phyloP scores from a whole-genome alignment of 352 stramenopile genomes.

The Phytophthora capsici region DNA sequence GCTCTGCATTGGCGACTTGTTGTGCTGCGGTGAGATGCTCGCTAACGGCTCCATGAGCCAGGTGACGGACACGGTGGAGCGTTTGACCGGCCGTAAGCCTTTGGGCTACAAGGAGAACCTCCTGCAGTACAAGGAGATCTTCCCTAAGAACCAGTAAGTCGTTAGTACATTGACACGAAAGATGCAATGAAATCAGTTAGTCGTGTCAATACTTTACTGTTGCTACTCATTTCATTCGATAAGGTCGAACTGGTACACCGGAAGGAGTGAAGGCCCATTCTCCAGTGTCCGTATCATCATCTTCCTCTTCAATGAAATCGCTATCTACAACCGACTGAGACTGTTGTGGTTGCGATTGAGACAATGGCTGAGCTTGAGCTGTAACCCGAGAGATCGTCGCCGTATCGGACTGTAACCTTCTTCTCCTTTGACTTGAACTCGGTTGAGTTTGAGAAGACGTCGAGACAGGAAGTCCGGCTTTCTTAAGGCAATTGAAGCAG shows the following conservation, averaged over 20 bases:
- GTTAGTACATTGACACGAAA: constrained; percentile 1
- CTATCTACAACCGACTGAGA: constrained; percentile 26
- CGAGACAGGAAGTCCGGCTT: constrained; percentile 27
- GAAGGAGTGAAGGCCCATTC: constrained; percentile 45
- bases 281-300: constrained; percentile 35
- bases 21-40: constrained; percentile 25
- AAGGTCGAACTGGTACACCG: constrained; percentile 34
- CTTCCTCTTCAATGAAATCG: constrained; percentile 32
- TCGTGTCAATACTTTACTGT: constrained; percentile 3
- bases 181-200: constrained; percentile 2
- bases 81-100: constrained; percentile 19
- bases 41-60: constrained; percentile 27
- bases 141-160: constrained; percentile 20
- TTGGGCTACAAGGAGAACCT: constrained; percentile 19
- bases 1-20: constrained; percentile 23
- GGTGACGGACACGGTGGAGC: constrained; percentile 17
- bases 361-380: constrained; percentile 11
- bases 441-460: constrained; percentile 5
- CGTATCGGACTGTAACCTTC: constrained; percentile 33
- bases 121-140: constrained; percentile 25
- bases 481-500: constrained; percentile 43
- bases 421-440: constrained; percentile 14
- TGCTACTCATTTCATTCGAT: constrained; percentile 24
- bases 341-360: constrained; percentile 17
- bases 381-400: constrained; percentile 4